Conservation (phyloP, 179 eudicot species). For the Actinidia arguta region DNA sequence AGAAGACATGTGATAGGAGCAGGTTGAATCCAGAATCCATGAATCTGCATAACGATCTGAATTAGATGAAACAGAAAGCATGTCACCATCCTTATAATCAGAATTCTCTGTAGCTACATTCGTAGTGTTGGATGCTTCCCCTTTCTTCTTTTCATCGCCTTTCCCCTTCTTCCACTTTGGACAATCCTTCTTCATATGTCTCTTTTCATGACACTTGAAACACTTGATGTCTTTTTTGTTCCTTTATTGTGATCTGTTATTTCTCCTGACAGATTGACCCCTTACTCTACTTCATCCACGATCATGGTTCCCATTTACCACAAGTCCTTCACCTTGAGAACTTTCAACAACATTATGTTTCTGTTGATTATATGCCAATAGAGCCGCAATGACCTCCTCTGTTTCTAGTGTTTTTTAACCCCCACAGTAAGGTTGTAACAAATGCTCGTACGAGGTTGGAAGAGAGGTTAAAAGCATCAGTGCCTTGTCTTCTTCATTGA, state of each 20-base stretch:
- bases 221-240: background rate
- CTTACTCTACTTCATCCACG: background rate
- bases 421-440: background rate
- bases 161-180: background rate
- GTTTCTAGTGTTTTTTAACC: background rate
- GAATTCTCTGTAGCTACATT: background rate
- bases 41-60: background rate
- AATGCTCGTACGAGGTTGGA: background rate
- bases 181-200: background rate
- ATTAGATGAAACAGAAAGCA: background rate
- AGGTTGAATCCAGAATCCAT: background rate
- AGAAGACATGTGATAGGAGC: background rate
- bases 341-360: too few relatives aligned
- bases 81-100: background rate
- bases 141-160: background rate
- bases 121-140: background rate
- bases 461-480: background rate
- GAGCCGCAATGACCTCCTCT: background rate
- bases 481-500: too few relatives aligned
- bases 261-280: too few relatives aligned
- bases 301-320: background rate
- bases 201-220: background rate
- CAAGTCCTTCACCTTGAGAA: background rate
- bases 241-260: background rate
- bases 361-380: too few relatives aligned